phyloP scores from a whole-genome alignment of 2,329 filamentous ascomycete genomes.

The Hawksworthiomyces lignivorus region DNA sequence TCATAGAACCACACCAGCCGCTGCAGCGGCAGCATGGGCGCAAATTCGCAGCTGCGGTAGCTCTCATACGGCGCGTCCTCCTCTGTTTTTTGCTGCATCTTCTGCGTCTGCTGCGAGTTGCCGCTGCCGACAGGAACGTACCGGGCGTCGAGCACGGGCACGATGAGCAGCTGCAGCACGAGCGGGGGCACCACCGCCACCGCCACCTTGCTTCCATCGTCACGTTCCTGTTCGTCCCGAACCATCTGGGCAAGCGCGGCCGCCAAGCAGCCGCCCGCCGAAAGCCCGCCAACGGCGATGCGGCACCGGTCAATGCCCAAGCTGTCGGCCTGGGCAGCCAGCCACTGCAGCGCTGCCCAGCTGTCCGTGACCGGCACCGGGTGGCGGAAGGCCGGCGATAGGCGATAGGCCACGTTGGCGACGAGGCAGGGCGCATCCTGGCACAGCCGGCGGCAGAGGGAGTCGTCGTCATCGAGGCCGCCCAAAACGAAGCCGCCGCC shows the following conservation, averaged over 20 bases:
- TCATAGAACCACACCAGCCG: slow-evolving; percentile 13
- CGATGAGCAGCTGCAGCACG: slow-evolving; percentile 26
- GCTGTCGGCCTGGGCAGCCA: slow-evolving; percentile 23
- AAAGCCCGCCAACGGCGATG: slow-evolving; percentile 21
- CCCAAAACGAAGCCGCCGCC: slow-evolving; percentile 13
- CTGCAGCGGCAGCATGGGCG: slow-evolving; percentile 11
- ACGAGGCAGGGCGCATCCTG: slow-evolving; percentile 4
- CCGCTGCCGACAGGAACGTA: slow-evolving; percentile 8
- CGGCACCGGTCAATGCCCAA: slow-evolving; percentile 17
- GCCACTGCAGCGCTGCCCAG: slow-evolving; percentile 22
- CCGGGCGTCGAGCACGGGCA: slow-evolving; percentile 30
- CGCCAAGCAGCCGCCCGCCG: slow-evolving; percentile 22
- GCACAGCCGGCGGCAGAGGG: slow-evolving; percentile 3
- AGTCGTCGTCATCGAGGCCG: slow-evolving; percentile 9
- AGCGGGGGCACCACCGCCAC: slow-evolving; percentile 18
- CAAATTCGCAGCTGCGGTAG: slow-evolving; percentile 8
- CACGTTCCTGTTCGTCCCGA: too few species aligned
- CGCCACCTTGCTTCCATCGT: slow-evolving; percentile 18
- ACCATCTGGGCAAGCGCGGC: slow-evolving; percentile 32
- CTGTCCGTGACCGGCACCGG: slow-evolving; percentile 36
- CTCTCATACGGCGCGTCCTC: slow-evolving; percentile 6
- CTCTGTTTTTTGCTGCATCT: background rate
- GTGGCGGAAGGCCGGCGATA: slow-evolving; percentile 41
- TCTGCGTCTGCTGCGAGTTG: too few species aligned
- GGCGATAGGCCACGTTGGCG: slow-evolving; percentile 35